A percentile compares a stretch with the other conserved stretches of the same genome.
Conservation (phyloP, 305 asterid species). For the Solanum aculeatissimum region DNA sequence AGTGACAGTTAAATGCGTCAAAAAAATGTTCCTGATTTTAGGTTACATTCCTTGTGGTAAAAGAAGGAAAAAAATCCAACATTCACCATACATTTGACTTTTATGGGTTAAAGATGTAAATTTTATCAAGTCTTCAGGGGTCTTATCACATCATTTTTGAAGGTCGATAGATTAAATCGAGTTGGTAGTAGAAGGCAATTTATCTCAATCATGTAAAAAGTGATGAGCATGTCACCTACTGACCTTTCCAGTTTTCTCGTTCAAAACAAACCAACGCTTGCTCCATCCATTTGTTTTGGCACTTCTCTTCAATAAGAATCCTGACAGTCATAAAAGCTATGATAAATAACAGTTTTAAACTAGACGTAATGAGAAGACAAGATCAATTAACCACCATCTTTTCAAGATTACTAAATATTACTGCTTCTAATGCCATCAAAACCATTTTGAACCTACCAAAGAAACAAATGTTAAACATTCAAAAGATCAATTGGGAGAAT, state of each 20-base stretch:
- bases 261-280: constrained; percentile 91
- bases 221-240: constrained; percentile 13
- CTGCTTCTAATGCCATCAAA: background rate
- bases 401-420: background rate
- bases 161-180: background rate
- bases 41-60: background rate
- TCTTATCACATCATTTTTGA: background rate
- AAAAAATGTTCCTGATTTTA: background rate
- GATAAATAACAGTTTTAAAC: background rate
- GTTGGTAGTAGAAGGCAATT: background rate
- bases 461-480: background rate
- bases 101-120: background rate
- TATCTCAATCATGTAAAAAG: background rate
- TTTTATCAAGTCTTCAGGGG: background rate
- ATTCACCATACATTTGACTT: background rate
- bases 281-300: constrained; percentile 92
- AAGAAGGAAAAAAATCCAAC: background rate
- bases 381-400: background rate
- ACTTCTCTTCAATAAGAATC: constrained; percentile 81
- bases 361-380: background rate
- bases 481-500: background rate
- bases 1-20: background rate
- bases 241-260: constrained; percentile 95
- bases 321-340: constrained; percentile 19
- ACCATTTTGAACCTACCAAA: background rate